A percentile compares a stretch with the other conserved stretches of the same genome.
phyloP scores from a whole-genome alignment of 2,329 filamentous ascomycete species.

The Microsporum audouinii region DNA sequence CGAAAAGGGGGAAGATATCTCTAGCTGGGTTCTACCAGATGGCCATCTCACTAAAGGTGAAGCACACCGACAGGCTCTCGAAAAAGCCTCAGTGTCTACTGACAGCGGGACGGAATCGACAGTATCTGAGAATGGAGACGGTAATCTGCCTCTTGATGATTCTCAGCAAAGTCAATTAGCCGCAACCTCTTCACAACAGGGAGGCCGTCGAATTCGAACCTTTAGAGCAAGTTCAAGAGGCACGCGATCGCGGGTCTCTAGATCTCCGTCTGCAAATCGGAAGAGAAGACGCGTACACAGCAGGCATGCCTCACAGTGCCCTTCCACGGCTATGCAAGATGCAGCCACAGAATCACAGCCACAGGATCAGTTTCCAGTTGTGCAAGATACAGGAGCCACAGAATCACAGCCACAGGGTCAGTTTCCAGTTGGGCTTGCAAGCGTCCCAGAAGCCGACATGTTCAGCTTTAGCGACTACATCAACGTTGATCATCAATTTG shows the following conservation, averaged over 20 bases:
- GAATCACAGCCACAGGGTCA: not conserved
- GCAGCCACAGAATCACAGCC: not conserved
- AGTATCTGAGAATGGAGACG: not conserved
- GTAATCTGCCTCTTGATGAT: not conserved
- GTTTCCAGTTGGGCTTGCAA: not conserved
- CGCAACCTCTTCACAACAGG: not conserved
- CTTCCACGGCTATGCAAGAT: not conserved
- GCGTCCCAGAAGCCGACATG: not conserved
- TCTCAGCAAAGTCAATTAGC: too few relatives aligned
- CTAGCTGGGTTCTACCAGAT: constrained; percentile 24
- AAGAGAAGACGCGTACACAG: not conserved
- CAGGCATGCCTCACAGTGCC: not conserved
- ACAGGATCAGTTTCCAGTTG: not conserved
- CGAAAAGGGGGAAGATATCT: constrained; percentile 27
- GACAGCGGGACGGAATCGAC: not conserved
- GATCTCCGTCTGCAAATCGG: not conserved
- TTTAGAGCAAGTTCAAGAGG: not conserved
- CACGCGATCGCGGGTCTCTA: not conserved
- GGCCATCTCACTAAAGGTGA: constrained; percentile 18
- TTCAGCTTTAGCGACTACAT: not conserved
- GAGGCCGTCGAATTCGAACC: not conserved
- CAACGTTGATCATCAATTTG: not conserved
- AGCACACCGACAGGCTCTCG: not conserved
- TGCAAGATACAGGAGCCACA: not conserved
- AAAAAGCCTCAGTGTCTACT: not conserved